Base-by-base conservation (phyloP, 345 rosid genomes). In the Lepidium didymum region DNA sequence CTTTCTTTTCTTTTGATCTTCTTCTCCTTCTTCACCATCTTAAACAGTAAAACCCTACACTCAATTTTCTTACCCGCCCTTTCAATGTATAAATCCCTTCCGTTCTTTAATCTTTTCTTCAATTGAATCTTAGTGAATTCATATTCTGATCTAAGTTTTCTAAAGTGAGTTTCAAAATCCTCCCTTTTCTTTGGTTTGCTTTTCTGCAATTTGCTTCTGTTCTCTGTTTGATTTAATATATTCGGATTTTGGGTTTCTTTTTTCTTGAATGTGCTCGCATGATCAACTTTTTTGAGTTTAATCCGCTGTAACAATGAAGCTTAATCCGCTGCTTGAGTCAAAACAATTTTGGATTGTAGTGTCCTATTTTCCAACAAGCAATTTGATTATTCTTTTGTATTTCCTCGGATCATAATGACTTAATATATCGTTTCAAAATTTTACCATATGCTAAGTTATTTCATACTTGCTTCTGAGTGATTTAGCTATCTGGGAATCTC, bases 31-130 rank as follows among this genome's bases (percentile, higher is more conserved):
- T 42, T 21, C 23, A 8, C 73, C 33, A 57, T 50, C 9, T 58
- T 4, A 27, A 47, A 60, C 61, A 60, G 70, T 72, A 37, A 66
- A 74, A 74, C 68, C 73, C 68, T 60, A 66, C 25, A 15, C 36
- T 31, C 72, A 29, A 2, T 31, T 27, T 27, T 46, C 42, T 73
- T 51, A 59, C 72, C 73, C 64, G 56, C 76, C 70, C 57, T 53
- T 53, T 36, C 12, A 74, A 53, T 59, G 35, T 23, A 0, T 31
- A 4, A 47, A 21, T 36, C 55, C 7, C 10, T 46, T 37, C 29
- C 8, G 10, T 45, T 54, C 19, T 56, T 23, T 7, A 23, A 18
- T 33, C 45, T 44, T 36, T 56, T 45, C 34, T 45, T 41, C 56
- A 23, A 23, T 50, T 44, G 18, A 14, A 34, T 43, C 3, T 51